Evolutionary conservation across 2,329 filamentous ascomycete species (phyloP).

Genomic region (Nigrospora sphaerica): DNA sequence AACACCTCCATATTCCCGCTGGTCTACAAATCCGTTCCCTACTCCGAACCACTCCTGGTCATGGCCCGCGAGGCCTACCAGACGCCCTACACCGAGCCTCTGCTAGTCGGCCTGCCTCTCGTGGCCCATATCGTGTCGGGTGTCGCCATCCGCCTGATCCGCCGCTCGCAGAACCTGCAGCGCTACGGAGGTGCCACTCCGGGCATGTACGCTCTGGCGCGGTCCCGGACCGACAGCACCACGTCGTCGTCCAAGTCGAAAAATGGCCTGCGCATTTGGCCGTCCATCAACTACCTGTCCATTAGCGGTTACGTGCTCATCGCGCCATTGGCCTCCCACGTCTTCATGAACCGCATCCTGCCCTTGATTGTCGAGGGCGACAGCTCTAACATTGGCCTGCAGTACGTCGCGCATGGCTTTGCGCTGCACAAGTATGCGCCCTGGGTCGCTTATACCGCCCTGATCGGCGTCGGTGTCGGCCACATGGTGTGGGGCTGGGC

Average conservation of each 20-base stretch:
- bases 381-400: constrained; percentile 76
- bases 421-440: constrained; percentile 60
- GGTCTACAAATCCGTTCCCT: constrained; percentile 61
- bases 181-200: constrained; percentile 68
- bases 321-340: constrained; percentile 62
- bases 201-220: constrained; percentile 35
- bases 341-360: constrained; percentile 67
- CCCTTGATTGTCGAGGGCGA: constrained; percentile 75
- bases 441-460: constrained; percentile 60
- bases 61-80: constrained; percentile 92
- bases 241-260: constrained; percentile 22
- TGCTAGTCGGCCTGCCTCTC: constrained; percentile 71
- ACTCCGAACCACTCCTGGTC: constrained; percentile 79
- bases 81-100: constrained; percentile 69
- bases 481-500: constrained; percentile 83
- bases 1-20: constrained; percentile 80
- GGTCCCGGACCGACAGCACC: constrained; percentile 18
- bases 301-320: constrained; percentile 65
- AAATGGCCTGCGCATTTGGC: constrained; percentile 47
- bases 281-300: constrained; percentile 61
- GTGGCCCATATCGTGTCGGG: constrained; percentile 71
- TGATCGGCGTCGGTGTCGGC: constrained; percentile 62
- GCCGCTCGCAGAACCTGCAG: constrained; percentile 61
- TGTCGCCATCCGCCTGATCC: constrained; percentile 66
- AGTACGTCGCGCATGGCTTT: constrained; percentile 81